Conservation (phyloP, 2,329 filamentous ascomycete species). For the Penicillium sp. region DNA sequence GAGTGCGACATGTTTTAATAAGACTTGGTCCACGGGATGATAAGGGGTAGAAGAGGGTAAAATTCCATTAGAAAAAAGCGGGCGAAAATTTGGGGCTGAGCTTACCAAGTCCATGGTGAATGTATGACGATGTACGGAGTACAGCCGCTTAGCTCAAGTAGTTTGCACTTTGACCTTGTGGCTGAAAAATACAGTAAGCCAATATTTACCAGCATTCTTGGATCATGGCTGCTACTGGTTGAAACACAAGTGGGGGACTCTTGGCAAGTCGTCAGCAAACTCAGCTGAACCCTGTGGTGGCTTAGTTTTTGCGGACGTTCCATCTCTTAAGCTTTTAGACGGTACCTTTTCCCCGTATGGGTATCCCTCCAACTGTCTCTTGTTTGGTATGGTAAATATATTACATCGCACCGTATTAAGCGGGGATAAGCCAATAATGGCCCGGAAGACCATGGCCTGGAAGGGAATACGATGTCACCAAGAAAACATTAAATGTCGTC, state of each 20-base stretch:
- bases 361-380: no score
- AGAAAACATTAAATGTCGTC: no score
- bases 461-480: not conserved
- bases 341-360: no score
- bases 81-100: not conserved
- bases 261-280: not conserved
- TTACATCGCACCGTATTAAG: no score
- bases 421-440: no score
- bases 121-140: no score
- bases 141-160: no score
- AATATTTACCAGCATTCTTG: not conserved
- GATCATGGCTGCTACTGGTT: not conserved
- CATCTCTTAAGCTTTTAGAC: no score
- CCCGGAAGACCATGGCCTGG: no score
- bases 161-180: no score
- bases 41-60: not conserved
- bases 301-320: not conserved
- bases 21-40: not conserved
- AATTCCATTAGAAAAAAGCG: not conserved
- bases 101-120: no score
- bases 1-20: not conserved
- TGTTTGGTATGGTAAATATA: no score
- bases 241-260: not conserved
- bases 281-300: not conserved
- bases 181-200: not conserved